Conservation (phyloP, 129 eudicot genomes). For the Centella asiatica region DNA sequence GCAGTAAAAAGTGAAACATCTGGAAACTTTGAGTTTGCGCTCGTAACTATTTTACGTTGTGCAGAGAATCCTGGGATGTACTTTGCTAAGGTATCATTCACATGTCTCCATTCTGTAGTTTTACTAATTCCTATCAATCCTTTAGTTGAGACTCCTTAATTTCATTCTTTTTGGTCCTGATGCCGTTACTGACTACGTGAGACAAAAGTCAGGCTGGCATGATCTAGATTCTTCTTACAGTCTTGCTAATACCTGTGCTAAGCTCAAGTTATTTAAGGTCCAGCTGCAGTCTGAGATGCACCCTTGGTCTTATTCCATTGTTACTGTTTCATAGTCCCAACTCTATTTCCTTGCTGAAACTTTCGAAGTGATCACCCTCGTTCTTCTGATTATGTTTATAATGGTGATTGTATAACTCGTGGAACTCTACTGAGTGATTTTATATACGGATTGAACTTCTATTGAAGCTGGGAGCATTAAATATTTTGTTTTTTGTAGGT, state of each 20-base stretch:
- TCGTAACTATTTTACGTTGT: constrained; percentile 56
- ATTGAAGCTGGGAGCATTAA: neutral
- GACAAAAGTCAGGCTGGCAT: neutral
- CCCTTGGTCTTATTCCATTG: neutral
- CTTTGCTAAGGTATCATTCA: constrained; percentile 67
- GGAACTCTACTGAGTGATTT: neutral
- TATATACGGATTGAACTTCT: neutral
- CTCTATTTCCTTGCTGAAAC: too few relatives aligned
- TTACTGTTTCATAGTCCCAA: neutral
- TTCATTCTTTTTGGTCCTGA: neutral
- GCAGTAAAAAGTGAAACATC: constrained; percentile 89
- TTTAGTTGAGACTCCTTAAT: neutral
- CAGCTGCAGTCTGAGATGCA: too few relatives aligned
- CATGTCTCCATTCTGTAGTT: neutral
- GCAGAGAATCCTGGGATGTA: constrained; percentile 78
- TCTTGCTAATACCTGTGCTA: neutral
- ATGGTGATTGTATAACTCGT: too few relatives aligned
- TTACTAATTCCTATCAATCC: neutral
- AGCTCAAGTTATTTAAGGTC: too few relatives aligned
- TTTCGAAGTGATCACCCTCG: too few relatives aligned
- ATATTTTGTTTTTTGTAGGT: neutral
- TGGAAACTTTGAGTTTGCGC: constrained; percentile 63
- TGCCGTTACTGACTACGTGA: too few relatives aligned
- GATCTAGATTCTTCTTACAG: neutral
- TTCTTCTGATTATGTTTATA: too few relatives aligned